A percentile compares a stretch with the other conserved stretches of the same genome.
Conservation (phyloP, 2,329 filamentous ascomycete species). For the Trichoderma koningiopsis region DNA sequence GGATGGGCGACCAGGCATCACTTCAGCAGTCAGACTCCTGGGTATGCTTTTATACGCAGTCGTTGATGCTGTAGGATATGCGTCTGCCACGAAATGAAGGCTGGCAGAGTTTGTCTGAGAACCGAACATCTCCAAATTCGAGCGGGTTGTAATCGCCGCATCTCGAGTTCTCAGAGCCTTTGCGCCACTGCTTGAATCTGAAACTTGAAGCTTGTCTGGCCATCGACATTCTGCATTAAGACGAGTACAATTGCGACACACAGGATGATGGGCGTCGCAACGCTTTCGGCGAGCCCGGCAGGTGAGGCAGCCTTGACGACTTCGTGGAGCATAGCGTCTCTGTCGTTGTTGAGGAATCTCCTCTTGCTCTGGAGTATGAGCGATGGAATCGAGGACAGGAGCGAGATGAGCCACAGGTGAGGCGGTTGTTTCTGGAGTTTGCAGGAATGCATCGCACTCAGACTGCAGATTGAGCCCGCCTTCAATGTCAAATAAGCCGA, state of each 20-base stretch:
- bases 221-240: background rate
- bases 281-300: background rate
- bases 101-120: background rate
- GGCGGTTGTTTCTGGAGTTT: background rate
- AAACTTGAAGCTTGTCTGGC: background rate
- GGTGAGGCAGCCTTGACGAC: slow-evolving; percentile 1
- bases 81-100: background rate
- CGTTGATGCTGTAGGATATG: background rate
- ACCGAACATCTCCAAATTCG: background rate
- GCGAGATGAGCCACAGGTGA: background rate
- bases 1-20: background rate
- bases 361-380: background rate
- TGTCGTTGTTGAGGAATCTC: background rate
- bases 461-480: background rate
- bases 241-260: background rate
- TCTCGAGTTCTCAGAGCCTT: background rate
- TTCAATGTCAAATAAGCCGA: background rate
- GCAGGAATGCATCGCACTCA: background rate
- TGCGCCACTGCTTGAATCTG: background rate
- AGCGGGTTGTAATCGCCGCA: background rate
- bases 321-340: background rate
- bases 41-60: background rate
- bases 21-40: background rate
- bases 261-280: background rate
- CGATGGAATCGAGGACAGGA: background rate